Conservation (phyloP, 805 yeast genomes). For the Hanseniaspora valbyensis region DNA sequence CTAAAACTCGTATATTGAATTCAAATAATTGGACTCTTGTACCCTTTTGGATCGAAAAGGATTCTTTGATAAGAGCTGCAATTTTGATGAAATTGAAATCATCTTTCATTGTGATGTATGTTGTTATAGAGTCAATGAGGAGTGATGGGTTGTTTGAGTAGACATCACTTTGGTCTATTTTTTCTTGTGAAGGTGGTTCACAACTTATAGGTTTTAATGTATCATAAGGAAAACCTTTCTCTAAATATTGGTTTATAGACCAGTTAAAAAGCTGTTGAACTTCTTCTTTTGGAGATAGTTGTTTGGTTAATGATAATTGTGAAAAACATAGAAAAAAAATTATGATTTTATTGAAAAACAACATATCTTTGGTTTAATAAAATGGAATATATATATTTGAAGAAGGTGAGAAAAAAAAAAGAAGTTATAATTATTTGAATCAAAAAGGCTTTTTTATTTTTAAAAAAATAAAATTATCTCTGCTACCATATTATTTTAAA, state of each 20-base stretch:
- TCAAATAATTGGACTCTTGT: conserved; percentile 82
- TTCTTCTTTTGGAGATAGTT: neutral
- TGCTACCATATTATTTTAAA: too few species aligned
- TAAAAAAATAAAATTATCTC: too few species aligned
- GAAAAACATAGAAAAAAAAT: neutral
- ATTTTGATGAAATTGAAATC: conserved; percentile 41
- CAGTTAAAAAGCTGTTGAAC: conserved; percentile 47
- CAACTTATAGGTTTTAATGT: conserved; percentile 71
- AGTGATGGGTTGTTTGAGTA: conserved; percentile 76
- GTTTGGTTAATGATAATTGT: neutral
- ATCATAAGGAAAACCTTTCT: conserved; percentile 67
- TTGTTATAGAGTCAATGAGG: conserved; percentile 66
- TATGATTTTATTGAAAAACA: neutral
- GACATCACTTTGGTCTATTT: conserved; percentile 64
- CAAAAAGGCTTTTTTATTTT: too few species aligned
- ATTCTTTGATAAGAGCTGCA: conserved; percentile 32
- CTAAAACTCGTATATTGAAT: conserved; percentile 67
- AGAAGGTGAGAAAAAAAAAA: too few species aligned
- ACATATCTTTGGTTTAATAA: too few species aligned
- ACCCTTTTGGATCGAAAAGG: conserved; percentile 37
- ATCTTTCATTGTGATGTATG: conserved; percentile 63
- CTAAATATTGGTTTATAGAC: conserved; percentile 62
- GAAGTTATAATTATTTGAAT: too few species aligned
- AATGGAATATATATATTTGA: too few species aligned
- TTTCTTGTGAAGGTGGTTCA: conserved; percentile 45